Conservation (phyloP, 2,329 filamentous ascomycete species). For the Blastomyces parvus region DNA sequence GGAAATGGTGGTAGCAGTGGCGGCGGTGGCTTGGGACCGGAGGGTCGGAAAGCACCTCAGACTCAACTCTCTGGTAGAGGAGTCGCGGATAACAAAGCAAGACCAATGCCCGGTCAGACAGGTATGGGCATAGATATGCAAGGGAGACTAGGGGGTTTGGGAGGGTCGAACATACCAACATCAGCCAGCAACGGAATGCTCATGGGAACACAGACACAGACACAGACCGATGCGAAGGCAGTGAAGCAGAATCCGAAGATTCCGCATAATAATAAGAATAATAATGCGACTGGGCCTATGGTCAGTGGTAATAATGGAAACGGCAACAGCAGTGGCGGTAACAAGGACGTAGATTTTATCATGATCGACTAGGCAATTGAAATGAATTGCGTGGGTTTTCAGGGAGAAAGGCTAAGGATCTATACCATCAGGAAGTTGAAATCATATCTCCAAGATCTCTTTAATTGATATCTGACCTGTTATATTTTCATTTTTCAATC, state of each 20-base stretch:
- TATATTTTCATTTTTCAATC: not conserved
- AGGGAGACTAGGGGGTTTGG: not conserved
- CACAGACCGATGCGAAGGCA: not conserved
- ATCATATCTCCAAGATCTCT: not conserved
- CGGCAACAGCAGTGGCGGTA: not conserved
- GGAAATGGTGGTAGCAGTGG: not conserved
- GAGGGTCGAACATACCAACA: not conserved
- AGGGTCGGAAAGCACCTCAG: not conserved
- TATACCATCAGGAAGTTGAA: not conserved
- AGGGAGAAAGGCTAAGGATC: not conserved
- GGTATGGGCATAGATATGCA: not conserved
- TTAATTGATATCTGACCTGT: not conserved
- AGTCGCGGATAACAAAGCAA: not conserved
- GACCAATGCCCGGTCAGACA: not conserved
- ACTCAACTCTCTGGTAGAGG: not conserved
- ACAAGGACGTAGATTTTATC: conserved; percentile 24
- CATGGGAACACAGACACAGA: not conserved
- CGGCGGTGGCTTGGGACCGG: not conserved
- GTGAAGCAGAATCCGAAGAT: not conserved
- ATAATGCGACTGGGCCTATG: not conserved
- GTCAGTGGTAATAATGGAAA: not conserved
- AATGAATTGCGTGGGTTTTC: not conserved
- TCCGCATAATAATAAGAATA: not conserved
- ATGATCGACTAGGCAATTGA: conserved; percentile 21
- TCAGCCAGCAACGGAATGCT: not conserved